phyloP scores from a whole-genome alignment of 148 eudicot genomes.

The Camellia granthamiana region DNA sequence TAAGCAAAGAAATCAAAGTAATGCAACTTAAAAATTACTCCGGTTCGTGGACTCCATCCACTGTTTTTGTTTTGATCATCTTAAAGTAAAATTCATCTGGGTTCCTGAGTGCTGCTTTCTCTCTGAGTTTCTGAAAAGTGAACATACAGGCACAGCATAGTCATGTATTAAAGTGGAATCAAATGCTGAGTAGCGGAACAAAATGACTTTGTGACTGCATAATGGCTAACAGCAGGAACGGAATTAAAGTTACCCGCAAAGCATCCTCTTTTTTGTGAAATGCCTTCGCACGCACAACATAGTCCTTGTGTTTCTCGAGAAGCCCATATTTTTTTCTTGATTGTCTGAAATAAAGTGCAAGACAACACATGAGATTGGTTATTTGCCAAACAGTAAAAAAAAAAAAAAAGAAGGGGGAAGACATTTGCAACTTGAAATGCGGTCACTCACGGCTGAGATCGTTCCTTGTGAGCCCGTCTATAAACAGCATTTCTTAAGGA shows the following conservation, averaged over 20 bases:
- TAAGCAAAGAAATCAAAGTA: background rate
- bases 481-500: conserved; percentile 68
- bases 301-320: conserved; percentile 88
- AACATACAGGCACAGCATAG: background rate
- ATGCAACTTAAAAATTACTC: conserved; percentile 35
- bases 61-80: conserved; percentile 65
- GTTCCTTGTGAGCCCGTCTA: conserved; percentile 75
- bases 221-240: background rate
- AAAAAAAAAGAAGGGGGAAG: no score
- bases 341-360: conserved; percentile 27
- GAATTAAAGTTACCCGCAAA: conserved; percentile 39
- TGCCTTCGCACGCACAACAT: conserved; percentile 66
- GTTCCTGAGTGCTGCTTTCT: conserved; percentile 74
- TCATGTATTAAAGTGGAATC: conserved; percentile 1
- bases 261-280: conserved; percentile 79
- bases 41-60: conserved; percentile 69
- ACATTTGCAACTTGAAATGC: background rate
- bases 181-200: background rate
- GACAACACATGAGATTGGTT: conserved; percentile 7
- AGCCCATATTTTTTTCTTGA: conserved; percentile 64
- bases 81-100: conserved; percentile 80
- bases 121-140: conserved; percentile 59
- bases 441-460: conserved; percentile 79
- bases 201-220: background rate
- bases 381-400: background rate